phyloP scores from a whole-genome alignment of 176 grass and related monocot genomes.

The Rhynchospora pubera region DNA sequence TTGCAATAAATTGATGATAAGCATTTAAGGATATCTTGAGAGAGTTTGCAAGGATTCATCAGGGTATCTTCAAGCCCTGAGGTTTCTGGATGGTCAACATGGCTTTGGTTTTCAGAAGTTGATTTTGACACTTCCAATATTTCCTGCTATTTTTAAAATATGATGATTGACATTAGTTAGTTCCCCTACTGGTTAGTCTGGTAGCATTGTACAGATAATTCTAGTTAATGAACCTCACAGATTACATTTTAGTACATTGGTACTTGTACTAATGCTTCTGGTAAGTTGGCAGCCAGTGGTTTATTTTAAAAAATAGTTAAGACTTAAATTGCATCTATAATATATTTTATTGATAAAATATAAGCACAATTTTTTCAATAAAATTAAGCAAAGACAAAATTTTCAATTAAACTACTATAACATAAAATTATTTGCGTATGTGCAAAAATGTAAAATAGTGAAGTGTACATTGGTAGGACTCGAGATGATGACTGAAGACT shows the following conservation, averaged over 20 bases:
- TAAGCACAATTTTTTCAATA: too few species aligned
- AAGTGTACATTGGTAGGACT: neutral
- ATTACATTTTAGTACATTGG: neutral
- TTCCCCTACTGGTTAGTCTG: neutral
- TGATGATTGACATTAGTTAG: neutral
- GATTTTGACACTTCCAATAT: neutral
- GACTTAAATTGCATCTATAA: neutral
- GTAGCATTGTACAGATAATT: neutral
- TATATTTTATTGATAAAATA: neutral
- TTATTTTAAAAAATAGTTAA: neutral
- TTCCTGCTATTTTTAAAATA: neutral
- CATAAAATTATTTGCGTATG: neutral
- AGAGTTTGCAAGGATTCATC: slow-evolving; percentile 33
- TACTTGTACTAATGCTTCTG: neutral
- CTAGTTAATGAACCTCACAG: neutral
- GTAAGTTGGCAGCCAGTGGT: neutral
- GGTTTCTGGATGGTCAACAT: neutral
- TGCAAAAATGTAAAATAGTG: neutral
- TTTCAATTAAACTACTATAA: neutral
- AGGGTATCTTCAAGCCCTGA: slow-evolving; percentile 7
- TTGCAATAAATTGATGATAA: slow-evolving; percentile 40
- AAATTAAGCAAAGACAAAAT: neutral
- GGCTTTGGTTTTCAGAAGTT: neutral
- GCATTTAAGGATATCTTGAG: slow-evolving; percentile 39
- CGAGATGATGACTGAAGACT: neutral